Base-by-base conservation (phyloP, 352 stramenopile genomes). In the Globisporangium cylindrosporum region DNA sequence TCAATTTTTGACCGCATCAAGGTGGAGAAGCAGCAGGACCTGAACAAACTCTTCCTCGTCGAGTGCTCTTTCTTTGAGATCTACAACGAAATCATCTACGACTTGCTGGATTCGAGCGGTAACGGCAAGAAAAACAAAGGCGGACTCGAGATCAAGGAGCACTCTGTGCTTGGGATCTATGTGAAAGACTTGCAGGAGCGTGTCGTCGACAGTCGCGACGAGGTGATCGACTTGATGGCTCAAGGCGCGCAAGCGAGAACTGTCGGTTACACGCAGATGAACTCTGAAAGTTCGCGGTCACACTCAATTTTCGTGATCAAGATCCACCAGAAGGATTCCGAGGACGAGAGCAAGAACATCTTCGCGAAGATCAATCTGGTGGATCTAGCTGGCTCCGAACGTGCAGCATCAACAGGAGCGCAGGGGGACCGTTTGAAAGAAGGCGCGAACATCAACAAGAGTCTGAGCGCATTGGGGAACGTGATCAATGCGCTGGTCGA, bases 271-370 rank as follows among this genome's bases (percentile, higher is more conserved):
- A 99, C 96, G 20, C 82, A 97, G 68, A 98, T 99, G 94, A 99
- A 99, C 67, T 77, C 88, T 2, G 86, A 97, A 41, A 97, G 85
- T 56, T 97, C 88, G 24, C 86, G 96, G 27, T 98, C 92, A n/a
- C 96, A 99, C 72, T 97, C 88, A 20, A 97, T 98, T 59, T 99
- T 98, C 67, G 95, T 95, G n/a, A 96, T 98, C 59, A 97, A 97
- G 66, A 97, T 98, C 70, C 81, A 98, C 73, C 85, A 98, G 67
- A 98, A 98, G 57, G 94, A 98, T 64, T 69, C 75, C 1, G 79
- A 73, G 0, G 84, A 95, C 24, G 88, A 96, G 60, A 88, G 72
- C 32, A 96, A 96, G 66, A 96, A 94, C 76, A 78, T 94, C 46
- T 88, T 94, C 43, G 86, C 86, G n/a, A 98, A 98, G 78, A 93